Evolutionary conservation across 805 yeast genomes (phyloP), one percentile per base, ranked within the genome.

Genomic region (Wickerhamiella cacticola): DNA sequence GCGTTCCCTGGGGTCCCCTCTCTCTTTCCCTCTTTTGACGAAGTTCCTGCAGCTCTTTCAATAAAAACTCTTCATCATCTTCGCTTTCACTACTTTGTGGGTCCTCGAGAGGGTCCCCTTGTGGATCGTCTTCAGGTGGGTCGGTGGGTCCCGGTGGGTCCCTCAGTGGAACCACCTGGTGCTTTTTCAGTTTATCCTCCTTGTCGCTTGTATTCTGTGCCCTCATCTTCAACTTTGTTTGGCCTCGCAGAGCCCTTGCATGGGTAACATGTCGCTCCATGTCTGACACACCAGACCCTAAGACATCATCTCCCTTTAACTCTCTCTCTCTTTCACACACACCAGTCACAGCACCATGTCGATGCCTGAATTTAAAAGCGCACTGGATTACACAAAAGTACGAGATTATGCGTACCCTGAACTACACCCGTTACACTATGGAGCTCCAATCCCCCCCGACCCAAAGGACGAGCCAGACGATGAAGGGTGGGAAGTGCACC

Each of bases 391-490:
- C 49, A 55, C 79, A 28, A 71, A 78, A 0, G 76, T 85, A 16
- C 77, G 79, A 52, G 97, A 89, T 64, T 89, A 76, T 68, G 97
- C 88, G 22, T 88, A 89, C 59, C 76, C 76, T 5, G 71, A 68
- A 13, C 64, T 71, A 24, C 79, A 84, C 53, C 88, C 92, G 1
- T 66, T 84, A 45, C 82, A 83, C 62, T 75, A 74, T 53, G 94
- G 94, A 0, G 71, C 55, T 31, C 50, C 56, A 19, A 36, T 22
- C 50, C 63, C 43, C 65, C 68, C 33, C 51, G 56, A 38, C 60
- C 60, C 34, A 56, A 23, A 42, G 10, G 29, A 41, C 39, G 51
- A 48, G 4, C 59, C 53, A 25, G 59, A 45, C 3, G 48, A 29
- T 2, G 35, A 46, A n/a, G 48, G 29, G 38, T 39, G 48, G 45